A percentile compares a stretch with the other conserved stretches of the same genome.
These are phyloP conservation scores for Laguncularia racemosa DNA, from an alignment of 345 rosid genomes.

Conservation along the genomic window DNA sequence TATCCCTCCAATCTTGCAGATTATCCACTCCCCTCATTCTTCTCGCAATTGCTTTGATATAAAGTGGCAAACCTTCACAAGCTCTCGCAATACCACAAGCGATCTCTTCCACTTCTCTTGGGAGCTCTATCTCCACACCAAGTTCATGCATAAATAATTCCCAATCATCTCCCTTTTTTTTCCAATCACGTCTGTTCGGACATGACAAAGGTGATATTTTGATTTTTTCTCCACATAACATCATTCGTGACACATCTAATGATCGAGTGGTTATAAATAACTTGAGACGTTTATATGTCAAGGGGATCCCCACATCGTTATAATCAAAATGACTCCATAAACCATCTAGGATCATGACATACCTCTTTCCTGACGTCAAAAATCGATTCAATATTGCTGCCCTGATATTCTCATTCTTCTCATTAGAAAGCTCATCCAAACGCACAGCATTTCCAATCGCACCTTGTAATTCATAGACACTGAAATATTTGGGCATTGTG, in stretches of 20 bases:
- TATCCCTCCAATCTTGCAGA: slow-evolving; percentile 12
- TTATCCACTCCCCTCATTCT: slow-evolving; percentile 16
- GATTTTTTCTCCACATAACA: background rate
- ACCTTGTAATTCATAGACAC: background rate
- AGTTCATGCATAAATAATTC: slow-evolving; percentile 4
- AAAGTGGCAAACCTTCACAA: slow-evolving; percentile 22
- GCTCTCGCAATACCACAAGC: background rate
- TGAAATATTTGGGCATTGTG: background rate
- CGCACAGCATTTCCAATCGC: background rate
- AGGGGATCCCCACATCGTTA: slow-evolving; percentile 1
- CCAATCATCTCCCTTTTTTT: accelerated
- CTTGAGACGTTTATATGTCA: background rate
- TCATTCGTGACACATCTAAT: accelerated
- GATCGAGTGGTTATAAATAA: slow-evolving; percentile 1
- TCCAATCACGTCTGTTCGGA: too few species aligned
- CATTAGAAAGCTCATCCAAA: background rate
- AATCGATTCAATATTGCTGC: background rate
- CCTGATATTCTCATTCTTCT: background rate
- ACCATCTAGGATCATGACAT: background rate
- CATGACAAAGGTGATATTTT: background rate
- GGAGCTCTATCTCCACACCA: background rate
- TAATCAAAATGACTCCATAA: slow-evolving; percentile 2
- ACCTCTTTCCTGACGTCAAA: background rate
- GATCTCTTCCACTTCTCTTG: slow-evolving; percentile 4
- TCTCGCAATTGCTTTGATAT: slow-evolving; percentile 8